These are phyloP conservation scores for Rosa persica DNA, from an alignment of 306 rosid species.

Conservation along the genomic window DNA sequence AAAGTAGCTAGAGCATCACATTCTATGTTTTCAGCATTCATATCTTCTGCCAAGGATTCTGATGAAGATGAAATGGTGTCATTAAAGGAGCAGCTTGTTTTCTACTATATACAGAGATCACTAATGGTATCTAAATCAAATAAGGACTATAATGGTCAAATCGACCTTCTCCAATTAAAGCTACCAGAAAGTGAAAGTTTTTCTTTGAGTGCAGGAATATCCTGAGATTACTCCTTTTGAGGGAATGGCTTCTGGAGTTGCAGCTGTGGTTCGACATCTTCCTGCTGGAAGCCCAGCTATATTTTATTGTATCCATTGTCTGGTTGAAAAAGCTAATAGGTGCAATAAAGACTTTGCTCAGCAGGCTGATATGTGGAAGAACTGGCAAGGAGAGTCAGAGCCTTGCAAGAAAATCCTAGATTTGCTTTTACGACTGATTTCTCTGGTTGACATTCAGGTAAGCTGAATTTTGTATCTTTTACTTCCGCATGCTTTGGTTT, in stretches of 20 bases:
- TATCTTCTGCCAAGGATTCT: slow-evolving; percentile 66
- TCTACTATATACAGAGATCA: slow-evolving; percentile 77
- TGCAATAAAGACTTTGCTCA: slow-evolving; percentile 46
- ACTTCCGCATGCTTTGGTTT: neutral
- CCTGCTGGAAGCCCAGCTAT: slow-evolving; percentile 95
- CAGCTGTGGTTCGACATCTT: slow-evolving; percentile 71
- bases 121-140: slow-evolving; percentile 47
- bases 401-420: slow-evolving; percentile 82
- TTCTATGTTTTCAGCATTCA: slow-evolving; percentile 65
- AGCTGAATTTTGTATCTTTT: slow-evolving; percentile 1
- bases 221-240: slow-evolving; percentile 88
- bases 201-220: slow-evolving; percentile 58
- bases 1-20: slow-evolving; percentile 85
- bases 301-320: slow-evolving; percentile 69
- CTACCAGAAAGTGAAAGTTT: slow-evolving; percentile 11
- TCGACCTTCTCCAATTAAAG: slow-evolving; percentile 7
- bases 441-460: slow-evolving; percentile 87
- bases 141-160: slow-evolving; percentile 13
- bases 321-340: slow-evolving; percentile 55
- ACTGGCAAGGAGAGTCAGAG: slow-evolving; percentile 81
- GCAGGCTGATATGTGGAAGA: slow-evolving; percentile 64
- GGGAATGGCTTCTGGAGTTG: slow-evolving; percentile 94
- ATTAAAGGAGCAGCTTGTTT: slow-evolving; percentile 85
- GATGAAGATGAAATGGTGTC: slow-evolving; percentile 45
- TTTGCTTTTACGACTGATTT: slow-evolving; percentile 68